Base-by-base conservation (phyloP, 139 green algal species). In the Eudorina sp. region DNA sequence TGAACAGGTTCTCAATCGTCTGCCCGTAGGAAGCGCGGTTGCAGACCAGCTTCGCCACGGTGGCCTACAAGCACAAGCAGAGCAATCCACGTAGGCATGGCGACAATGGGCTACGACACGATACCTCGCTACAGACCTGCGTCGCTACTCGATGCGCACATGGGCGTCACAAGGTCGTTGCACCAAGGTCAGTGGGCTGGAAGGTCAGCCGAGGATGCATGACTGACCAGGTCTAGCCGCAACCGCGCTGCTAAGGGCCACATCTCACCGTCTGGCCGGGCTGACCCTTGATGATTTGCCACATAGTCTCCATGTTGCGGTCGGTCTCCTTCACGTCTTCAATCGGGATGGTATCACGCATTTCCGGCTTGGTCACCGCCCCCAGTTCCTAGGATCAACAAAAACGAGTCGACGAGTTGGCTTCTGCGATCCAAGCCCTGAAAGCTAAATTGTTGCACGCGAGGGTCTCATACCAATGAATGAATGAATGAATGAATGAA, bases 1-100 rank as follows among this genome's bases (percentile, higher is more conserved):
- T 93, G 81, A 98, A 98, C 23, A 96, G 53, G 89, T 98, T 98
- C 89, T 98, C 96, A 45, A 97, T 90, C 1, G 96, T 98, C 93
- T 98, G 95, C 0, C 94, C 90, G 89, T 97, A 98, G 83, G 75
- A 94, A 13, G 3, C 34, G 84, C 88, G 92, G 88, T 98, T 98
- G 62, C 94, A 79, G 23, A 93, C 86, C n/a, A 94, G 73, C 46
- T 92, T 73, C 0, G 68, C 68, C 34, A 93, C n/a, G 1, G 53
- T 83, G 16, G 46, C 36, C 53, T 51, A n/a, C 21, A 62, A 45
- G 6, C 64, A 43, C 6, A 9, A 73, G 8, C 64, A 41, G 21
- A 21, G n/a, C 5, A 18, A 43, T 11, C 6, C 6, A 29, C 8
- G n/a, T 45, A 29, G 64, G 6, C 31, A 73, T 21, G 41, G 43